Percentiles rank a stretch among this genome's conserved stretches.
Conservation (phyloP, 495 filamentous ascomycete genomes). For the Xylaria flabelliformis region DNA sequence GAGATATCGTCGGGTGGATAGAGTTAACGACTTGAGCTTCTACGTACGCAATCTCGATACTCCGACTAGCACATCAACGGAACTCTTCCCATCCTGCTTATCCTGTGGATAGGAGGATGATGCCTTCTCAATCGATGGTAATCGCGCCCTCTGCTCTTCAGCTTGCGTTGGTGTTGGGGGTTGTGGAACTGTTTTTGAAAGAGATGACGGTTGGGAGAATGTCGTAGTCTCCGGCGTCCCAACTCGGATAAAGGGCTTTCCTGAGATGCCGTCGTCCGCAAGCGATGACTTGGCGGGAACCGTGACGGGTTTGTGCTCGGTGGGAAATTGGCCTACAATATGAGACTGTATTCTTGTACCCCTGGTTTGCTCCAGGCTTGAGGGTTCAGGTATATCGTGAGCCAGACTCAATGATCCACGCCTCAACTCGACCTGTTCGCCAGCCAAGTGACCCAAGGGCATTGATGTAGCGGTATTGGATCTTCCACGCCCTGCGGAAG, state of each 20-base stretch:
- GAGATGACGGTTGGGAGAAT: constrained; percentile 36
- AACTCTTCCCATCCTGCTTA: constrained; percentile 31
- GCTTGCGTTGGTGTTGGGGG: constrained; percentile 26
- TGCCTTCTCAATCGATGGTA: constrained; percentile 16
- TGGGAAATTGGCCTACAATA: not conserved
- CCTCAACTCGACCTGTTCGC: constrained; percentile 27
- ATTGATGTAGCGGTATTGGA: constrained; percentile 31
- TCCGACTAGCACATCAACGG: constrained; percentile 71
- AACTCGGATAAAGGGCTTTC: constrained; percentile 54
- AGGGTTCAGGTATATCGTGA: not conserved
- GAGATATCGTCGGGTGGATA: not conserved
- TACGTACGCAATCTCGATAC: constrained; percentile 67
- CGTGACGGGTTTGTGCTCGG: constrained; percentile 22
- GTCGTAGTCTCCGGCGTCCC: constrained; percentile 35
- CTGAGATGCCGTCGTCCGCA: constrained; percentile 53
- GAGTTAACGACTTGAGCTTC: not conserved
- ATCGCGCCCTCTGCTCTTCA: constrained; percentile 20
- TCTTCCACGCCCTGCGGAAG: constrained; percentile 28
- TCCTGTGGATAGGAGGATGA: constrained; percentile 19
- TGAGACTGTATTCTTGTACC: constrained; percentile 9
- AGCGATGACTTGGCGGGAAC: constrained; percentile 39
- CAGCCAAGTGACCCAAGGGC: not conserved
- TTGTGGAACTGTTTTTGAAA: constrained; percentile 31
- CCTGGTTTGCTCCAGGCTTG: constrained; percentile 9
- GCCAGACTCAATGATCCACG: not conserved